phyloP scores from a whole-genome alignment of 108 stramenopile genomes.

The Cyclotella distinguenda region DNA sequence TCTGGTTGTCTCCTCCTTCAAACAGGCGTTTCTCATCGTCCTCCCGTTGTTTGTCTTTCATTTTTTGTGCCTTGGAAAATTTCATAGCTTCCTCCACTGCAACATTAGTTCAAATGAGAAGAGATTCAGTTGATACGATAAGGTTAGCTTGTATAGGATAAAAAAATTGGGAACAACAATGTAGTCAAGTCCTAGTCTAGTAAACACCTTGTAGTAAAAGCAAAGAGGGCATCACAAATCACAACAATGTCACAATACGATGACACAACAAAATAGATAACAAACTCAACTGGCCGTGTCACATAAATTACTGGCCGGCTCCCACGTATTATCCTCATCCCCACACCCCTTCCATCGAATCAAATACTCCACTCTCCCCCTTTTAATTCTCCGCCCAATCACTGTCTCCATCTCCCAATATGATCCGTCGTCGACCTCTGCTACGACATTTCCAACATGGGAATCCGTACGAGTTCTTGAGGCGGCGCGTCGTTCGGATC shows the following conservation, averaged over 20 bases:
- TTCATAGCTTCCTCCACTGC: conserved; percentile 44
- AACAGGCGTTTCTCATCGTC: conserved; percentile 47
- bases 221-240: no score
- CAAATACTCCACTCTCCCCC: conserved; percentile 54
- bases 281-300: conserved; percentile 48
- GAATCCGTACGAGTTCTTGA: no score
- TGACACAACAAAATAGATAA: background rate
- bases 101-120: background rate
- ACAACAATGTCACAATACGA: conserved; percentile 5
- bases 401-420: conserved; percentile 50
- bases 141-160: background rate
- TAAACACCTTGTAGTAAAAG: no score
- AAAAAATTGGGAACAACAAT: background rate
- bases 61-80: conserved; percentile 30
- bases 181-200: background rate
- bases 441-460: conserved; percentile 24
- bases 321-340: conserved; percentile 64
- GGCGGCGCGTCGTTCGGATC: conserved; percentile 34
- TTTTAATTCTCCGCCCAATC: conserved; percentile 29
- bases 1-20: conserved; percentile 8
- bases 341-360: conserved; percentile 64
- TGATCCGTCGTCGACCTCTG: conserved; percentile 21
- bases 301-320: conserved; percentile 58
- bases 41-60: conserved; percentile 41
- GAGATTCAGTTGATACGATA: background rate